Base-by-base conservation (phyloP, 768 basidiomycete genomes). In the Boletus subcaerulescens region DNA sequence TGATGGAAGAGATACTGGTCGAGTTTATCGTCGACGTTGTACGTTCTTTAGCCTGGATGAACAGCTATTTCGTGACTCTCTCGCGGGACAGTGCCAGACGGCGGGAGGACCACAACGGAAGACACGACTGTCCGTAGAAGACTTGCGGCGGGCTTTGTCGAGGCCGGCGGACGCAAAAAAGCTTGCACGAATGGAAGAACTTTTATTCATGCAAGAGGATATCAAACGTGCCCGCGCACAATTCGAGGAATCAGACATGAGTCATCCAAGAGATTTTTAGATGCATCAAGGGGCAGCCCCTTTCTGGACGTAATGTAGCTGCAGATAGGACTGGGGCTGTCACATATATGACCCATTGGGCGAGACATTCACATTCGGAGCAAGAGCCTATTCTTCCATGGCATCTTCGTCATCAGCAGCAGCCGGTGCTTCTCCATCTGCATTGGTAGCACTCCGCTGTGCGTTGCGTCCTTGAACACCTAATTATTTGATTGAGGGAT, bases 1-100 rank as follows among this genome's bases (percentile, higher is more conserved):
- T 95, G 38, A 90, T 96, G 91, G 93, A 96, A 67, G 93, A 96
- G 66, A 93, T 96, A 50, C 74, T 96, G 48, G 82, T 93, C 41
- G 92, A 94, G 69, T 94, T 91, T 60, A 91, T 97, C 60, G 83
- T 86, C 32, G 93, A 97, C 63, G 80, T 96, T 12, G 93, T 96
- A 66, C 59, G 92, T 81, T 41, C 44, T 43, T 56, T 60, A 52
- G 44, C 12, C 50, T 50, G 43, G 55, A 22, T 45, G 42, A n/a
- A 18, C 31, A 41, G 43, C 24, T 45, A 44, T 29, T 36, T 55
- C 29, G 24, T 58, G 48, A 53, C 38, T 52, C 55, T 39, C 58
- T 32, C 20, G 48, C 50, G 56, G 36, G 49, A 45, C 64, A 92
- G 91, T 92, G 89, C 61, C 82, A 85, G 71, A 78, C 82, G 36